Evolutionary conservation across 805 yeast species (phyloP).

Genomic region (Tetrapisispora namnaoensis): DNA sequence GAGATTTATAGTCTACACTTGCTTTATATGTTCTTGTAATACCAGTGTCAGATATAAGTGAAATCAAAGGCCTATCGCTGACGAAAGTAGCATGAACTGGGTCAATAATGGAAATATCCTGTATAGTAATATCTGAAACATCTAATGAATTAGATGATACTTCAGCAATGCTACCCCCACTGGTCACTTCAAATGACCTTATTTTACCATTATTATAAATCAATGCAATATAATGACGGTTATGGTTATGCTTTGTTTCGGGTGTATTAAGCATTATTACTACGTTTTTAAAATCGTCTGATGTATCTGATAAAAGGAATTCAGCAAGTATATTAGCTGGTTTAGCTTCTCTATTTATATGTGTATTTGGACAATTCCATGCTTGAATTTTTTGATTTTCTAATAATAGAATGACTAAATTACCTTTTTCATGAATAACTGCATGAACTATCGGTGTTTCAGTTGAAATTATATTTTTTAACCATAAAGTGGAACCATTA

Average conservation of each 20-base stretch:
- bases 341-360: constrained; percentile 6
- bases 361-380: constrained; percentile 44
- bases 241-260: constrained; percentile 23
- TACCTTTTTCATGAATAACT: constrained; percentile 40
- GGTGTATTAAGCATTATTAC: constrained; percentile 32
- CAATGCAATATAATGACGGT: constrained; percentile 40
- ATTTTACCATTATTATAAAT: constrained; percentile 33
- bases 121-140: constrained; percentile 26
- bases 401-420: constrained; percentile 36
- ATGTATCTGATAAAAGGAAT: constrained; percentile 2
- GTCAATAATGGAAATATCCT: constrained; percentile 49
- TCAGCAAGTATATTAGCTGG: constrained; percentile 11
- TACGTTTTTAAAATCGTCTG: constrained; percentile 8
- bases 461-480: constrained; percentile 36
- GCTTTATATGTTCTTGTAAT: constrained; percentile 40
- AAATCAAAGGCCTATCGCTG: constrained; percentile 37
- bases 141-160: constrained; percentile 13
- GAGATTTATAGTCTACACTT: constrained; percentile 14
- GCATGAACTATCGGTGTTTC: constrained; percentile 40
- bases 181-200: constrained; percentile 26
- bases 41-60: constrained; percentile 49
- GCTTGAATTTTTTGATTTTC: constrained; percentile 37
- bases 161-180: constrained; percentile 29
- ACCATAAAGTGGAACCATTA: constrained; percentile 28
- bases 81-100: constrained; percentile 41